Percentiles rank a stretch among this genome's conserved stretches.
These are phyloP conservation scores for Blastobotrys indianensis DNA, from an alignment of 1,139 yeast species.

Conservation along the genomic window DNA sequence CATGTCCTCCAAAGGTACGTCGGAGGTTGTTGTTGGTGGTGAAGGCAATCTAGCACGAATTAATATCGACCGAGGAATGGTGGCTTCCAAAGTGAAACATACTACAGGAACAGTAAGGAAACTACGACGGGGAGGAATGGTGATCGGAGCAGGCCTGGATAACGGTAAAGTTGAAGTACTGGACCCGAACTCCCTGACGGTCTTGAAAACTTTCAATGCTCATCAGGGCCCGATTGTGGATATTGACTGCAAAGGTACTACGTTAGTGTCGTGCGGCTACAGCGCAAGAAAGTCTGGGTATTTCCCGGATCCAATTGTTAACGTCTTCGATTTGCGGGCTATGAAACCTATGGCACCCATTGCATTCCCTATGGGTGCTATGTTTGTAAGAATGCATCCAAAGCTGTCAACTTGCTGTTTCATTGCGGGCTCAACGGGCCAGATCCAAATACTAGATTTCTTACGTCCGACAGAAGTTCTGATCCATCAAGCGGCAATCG, in stretches of 20 bases:
- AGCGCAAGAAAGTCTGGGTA: slow-evolving; percentile 51
- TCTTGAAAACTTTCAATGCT: slow-evolving; percentile 58
- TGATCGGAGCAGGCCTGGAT: slow-evolving; percentile 57
- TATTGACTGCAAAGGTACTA: slow-evolving; percentile 69
- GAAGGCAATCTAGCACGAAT: slow-evolving; percentile 47
- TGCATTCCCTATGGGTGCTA: slow-evolving; percentile 87
- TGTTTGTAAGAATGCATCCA: slow-evolving; percentile 80
- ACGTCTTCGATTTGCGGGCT: slow-evolving; percentile 72
- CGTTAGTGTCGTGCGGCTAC: slow-evolving; percentile 77
- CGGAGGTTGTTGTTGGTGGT: slow-evolving; percentile 45
- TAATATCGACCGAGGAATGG: slow-evolving; percentile 53
- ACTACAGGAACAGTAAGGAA: slow-evolving; percentile 27
- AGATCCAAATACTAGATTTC: slow-evolving; percentile 77
- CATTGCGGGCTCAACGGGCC: slow-evolving; percentile 72
- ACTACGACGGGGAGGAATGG: slow-evolving; percentile 29
- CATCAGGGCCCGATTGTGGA: slow-evolving; percentile 75
- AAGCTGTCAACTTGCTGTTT: slow-evolving; percentile 73
- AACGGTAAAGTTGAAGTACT: slow-evolving; percentile 72
- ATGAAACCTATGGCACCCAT: slow-evolving; percentile 73
- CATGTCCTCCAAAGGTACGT: slow-evolving; percentile 31
- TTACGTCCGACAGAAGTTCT: slow-evolving; percentile 65
- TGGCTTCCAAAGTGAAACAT: slow-evolving; percentile 16
- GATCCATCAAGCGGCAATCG: slow-evolving; percentile 32
- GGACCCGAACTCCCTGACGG: slow-evolving; percentile 56
- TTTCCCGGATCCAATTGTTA: slow-evolving; percentile 75